Conservation (phyloP, 2,329 filamentous ascomycete genomes). For the Geosmithia morbida region DNA sequence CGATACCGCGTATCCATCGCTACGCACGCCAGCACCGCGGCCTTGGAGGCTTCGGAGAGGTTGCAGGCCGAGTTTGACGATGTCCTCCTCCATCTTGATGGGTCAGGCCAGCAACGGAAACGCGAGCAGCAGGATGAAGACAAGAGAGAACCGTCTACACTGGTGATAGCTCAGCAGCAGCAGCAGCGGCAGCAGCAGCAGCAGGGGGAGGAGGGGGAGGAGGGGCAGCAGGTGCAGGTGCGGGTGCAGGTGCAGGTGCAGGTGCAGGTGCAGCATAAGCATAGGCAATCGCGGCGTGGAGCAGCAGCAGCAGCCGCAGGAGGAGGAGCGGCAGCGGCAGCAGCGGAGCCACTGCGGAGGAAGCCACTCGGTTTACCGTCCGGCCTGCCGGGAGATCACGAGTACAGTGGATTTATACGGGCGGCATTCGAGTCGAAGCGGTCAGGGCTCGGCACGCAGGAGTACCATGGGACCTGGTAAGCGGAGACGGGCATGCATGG, state of each 20-base stretch:
- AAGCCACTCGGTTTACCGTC: neutral
- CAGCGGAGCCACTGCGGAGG: no score
- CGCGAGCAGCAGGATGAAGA: neutral
- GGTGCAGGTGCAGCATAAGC: neutral
- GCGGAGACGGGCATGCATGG: no score
- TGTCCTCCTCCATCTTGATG: no score
- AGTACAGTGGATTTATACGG: neutral
- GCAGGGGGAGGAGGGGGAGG: no score
- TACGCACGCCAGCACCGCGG: slow-evolving; percentile 9
- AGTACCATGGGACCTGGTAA: neutral
- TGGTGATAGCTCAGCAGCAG: no score
- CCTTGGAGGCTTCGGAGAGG: slow-evolving; percentile 4
- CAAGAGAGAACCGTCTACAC: neutral
- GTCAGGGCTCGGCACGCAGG: neutral
- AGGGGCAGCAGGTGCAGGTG: neutral
- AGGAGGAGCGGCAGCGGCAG: neutral
- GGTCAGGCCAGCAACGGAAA: no score
- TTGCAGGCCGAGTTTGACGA: neutral
- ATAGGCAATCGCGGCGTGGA: neutral
- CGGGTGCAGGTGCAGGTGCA: neutral
- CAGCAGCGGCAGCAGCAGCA: no score
- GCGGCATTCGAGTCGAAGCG: neutral
- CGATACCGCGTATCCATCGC: slow-evolving; percentile 15
- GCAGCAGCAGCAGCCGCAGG: neutral
- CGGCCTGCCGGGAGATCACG: no score